Percentiles rank a stretch among this genome's conserved stretches.
These are phyloP conservation scores for Rhynchosporium agropyri DNA, from an alignment of 2,329 filamentous ascomycete species.

Conservation along the genomic window DNA sequence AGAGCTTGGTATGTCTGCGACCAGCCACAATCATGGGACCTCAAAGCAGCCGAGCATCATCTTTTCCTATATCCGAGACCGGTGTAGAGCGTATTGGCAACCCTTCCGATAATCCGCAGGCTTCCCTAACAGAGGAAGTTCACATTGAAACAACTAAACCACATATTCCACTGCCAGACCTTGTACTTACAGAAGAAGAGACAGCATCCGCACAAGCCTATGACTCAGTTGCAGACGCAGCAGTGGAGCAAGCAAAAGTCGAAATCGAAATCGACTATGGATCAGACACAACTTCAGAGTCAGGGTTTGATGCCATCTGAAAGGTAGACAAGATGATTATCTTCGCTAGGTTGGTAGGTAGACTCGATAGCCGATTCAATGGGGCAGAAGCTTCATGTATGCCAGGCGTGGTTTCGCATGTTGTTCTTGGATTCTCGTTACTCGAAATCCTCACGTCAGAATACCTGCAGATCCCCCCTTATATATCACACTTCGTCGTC, in stretches of 20 bases:
- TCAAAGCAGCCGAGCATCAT: constrained; percentile 29
- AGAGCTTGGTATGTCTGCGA: background rate
- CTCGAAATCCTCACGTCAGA: no score
- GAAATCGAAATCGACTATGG: constrained; percentile 38
- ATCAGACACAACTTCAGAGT: constrained; percentile 18
- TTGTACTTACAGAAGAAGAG: constrained; percentile 12
- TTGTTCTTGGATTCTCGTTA: no score
- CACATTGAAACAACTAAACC: background rate
- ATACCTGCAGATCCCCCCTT: no score
- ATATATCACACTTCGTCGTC: no score
- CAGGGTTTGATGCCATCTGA: constrained; percentile 5
- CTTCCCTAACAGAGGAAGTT: background rate
- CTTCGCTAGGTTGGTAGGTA: no score
- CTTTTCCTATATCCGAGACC: constrained; percentile 26
- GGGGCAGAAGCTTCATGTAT: no score
- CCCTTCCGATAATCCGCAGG: background rate
- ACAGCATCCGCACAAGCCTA: constrained; percentile 19
- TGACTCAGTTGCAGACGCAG: constrained; percentile 31
- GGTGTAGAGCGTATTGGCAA: background rate
- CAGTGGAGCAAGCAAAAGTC: constrained; percentile 36
- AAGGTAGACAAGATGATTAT: no score
- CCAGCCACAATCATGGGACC: constrained; percentile 14
- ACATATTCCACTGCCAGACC: background rate
- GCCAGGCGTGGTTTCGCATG: no score
- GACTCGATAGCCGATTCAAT: no score